Evolutionary conservation across 2,329 filamentous ascomycete species (phyloP).

Genomic region (Colletotrichum endophyticum): DNA sequence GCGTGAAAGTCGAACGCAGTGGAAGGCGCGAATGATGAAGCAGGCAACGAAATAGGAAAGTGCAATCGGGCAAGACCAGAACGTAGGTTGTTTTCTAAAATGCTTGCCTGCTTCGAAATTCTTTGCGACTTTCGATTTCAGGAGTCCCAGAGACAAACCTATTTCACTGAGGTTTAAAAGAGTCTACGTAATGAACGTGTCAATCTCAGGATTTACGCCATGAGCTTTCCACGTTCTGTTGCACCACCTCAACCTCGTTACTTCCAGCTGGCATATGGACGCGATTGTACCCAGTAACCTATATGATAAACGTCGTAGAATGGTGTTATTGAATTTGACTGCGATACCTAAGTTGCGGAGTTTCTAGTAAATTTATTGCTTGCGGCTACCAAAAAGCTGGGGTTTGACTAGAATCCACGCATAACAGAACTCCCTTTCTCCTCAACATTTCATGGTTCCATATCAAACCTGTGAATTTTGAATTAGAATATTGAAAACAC

Average conservation of each 20-base stretch:
- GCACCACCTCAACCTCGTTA: accelerated
- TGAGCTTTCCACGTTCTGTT: background rate
- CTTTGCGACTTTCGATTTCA: background rate
- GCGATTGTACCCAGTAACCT: background rate
- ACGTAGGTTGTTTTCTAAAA: background rate
- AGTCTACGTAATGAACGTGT: accelerated
- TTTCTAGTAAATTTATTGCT: accelerated
- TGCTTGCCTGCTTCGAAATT: background rate
- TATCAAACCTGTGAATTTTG: background rate
- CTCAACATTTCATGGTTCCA: background rate
- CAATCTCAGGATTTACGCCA: background rate
- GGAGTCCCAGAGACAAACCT: accelerated
- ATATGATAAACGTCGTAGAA: background rate
- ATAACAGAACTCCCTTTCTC: background rate
- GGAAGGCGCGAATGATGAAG: background rate
- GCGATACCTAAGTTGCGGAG: background rate
- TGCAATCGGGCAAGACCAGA: background rate
- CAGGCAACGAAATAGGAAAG: background rate
- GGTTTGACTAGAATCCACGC: background rate
- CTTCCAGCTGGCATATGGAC: background rate
- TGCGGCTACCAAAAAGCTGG: background rate
- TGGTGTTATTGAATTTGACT: background rate
- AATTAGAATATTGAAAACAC: background rate
- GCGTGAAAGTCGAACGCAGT: background rate
- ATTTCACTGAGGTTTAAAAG: too few relatives aligned